These are phyloP conservation scores for Dryadomyces quercivorus DNA, from an alignment of 2,329 filamentous ascomycete genomes.

Conservation along the genomic window DNA sequence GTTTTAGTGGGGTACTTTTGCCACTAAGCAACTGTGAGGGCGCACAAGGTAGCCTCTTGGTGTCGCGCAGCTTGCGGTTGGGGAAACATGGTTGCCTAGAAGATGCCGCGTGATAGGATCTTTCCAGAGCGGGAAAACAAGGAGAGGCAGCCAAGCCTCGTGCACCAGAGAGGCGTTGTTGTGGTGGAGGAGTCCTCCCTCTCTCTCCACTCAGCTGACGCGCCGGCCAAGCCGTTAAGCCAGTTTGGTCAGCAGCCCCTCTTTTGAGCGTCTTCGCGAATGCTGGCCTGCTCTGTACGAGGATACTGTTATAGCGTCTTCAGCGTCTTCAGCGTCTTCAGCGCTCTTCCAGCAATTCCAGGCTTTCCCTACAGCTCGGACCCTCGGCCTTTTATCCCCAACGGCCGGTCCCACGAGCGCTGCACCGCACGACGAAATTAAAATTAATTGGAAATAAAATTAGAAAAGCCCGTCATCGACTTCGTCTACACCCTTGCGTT, in stretches of 20 bases:
- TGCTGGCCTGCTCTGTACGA: too few relatives aligned
- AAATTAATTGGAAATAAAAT: not conserved
- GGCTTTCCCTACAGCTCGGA: too few relatives aligned
- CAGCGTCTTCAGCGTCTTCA: too few relatives aligned
- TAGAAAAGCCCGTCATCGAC: not conserved
- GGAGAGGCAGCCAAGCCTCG: constrained; percentile 1
- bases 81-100: not conserved
- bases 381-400: too few relatives aligned
- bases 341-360: too few relatives aligned
- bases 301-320: too few relatives aligned
- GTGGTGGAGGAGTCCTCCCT: not conserved
- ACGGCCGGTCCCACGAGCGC: not conserved
- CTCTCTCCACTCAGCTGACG: not conserved
- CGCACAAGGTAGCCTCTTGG: not conserved
- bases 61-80: too few relatives aligned
- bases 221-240: not conserved
- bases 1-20: not conserved
- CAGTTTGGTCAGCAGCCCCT: not conserved
- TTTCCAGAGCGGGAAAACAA: not conserved
- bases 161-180: not conserved
- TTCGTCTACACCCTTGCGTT: not conserved
- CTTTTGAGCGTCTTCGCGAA: not conserved
- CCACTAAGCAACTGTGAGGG: not conserved
- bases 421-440: not conserved
- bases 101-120: not conserved